A percentile compares a stretch with the other conserved stretches of the same genome.
phyloP scores from a whole-genome alignment of 2,329 filamentous ascomycete species.

The Chrysoporthe cubensis region DNA sequence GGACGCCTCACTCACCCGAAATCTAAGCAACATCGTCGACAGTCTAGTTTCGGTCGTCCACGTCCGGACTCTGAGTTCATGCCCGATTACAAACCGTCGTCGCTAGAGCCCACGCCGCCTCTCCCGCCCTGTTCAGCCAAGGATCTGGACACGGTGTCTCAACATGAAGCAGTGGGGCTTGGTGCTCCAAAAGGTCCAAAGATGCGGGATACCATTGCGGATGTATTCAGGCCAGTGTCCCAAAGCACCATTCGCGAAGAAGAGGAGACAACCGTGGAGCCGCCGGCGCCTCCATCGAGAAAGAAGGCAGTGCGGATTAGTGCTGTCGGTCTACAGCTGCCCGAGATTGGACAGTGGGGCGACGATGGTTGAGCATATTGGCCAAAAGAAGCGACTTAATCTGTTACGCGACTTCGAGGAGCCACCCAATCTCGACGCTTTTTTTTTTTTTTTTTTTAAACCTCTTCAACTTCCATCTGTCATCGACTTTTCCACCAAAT shows the following conservation, averaged over 20 bases:
- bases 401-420: not conserved
- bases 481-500: not conserved
- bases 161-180: not conserved
- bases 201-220: slow-evolving; percentile 1
- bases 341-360: slow-evolving; percentile 25
- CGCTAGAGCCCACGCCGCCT: not conserved
- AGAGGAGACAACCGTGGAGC: not conserved
- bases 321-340: slow-evolving; percentile 38
- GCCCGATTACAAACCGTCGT: not conserved
- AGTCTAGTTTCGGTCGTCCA: slow-evolving; percentile 8
- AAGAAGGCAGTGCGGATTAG: slow-evolving; percentile 43
- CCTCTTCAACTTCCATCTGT: not conserved
- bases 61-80: slow-evolving; percentile 19
- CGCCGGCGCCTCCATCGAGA: slow-evolving; percentile 31
- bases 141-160: not conserved
- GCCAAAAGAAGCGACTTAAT: not conserved
- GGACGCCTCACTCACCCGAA: not conserved
- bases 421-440: not conserved
- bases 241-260: slow-evolving; percentile 31
- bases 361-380: slow-evolving; percentile 23
- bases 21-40: not conserved
- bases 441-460: not conserved
- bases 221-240: slow-evolving; percentile 36
- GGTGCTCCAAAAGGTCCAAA: not conserved
- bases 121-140: not conserved